These are phyloP conservation scores for Mycena metata DNA, from an alignment of 768 basidiomycete genomes.

Conservation along the genomic window DNA sequence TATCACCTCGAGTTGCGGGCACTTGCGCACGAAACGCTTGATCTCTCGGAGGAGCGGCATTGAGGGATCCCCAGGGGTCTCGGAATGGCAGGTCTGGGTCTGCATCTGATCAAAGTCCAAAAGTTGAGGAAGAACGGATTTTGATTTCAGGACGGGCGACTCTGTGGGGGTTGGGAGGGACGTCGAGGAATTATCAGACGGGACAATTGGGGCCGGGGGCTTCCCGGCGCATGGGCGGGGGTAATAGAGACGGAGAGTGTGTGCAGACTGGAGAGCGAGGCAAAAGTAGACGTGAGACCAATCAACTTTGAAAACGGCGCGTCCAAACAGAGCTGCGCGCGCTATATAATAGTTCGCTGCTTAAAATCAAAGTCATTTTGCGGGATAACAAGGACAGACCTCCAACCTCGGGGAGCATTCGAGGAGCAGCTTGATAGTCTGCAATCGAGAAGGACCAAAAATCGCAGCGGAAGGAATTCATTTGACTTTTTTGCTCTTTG, in stretches of 20 bases:
- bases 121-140: conserved; percentile 45
- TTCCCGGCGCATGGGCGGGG: conserved; percentile 47
- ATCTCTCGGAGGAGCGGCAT: conserved; percentile 54
- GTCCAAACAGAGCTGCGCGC: conserved; percentile 48
- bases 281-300: conserved; percentile 48
- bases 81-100: conserved; percentile 39
- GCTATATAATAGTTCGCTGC: conserved; percentile 36
- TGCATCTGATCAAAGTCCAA: conserved; percentile 46
- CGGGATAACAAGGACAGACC: conserved; percentile 39
- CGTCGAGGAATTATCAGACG: conserved; percentile 30
- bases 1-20: conserved; percentile 47
- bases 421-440: conserved; percentile 49
- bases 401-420: conserved; percentile 50
- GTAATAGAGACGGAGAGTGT: conserved; percentile 48
- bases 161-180: conserved; percentile 49
- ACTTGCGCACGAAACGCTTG: conserved; percentile 54
- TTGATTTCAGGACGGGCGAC: conserved; percentile 48
- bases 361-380: conserved; percentile 20
- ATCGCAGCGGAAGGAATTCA: conserved; percentile 52
- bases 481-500: conserved; percentile 39
- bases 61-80: conserved; percentile 47
- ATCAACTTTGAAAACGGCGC: conserved; percentile 54
- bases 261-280: conserved; percentile 46
- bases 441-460: conserved; percentile 53
- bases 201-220: conserved; percentile 43